These are phyloP conservation scores for Tuctoria greenei DNA, from an alignment of 176 grass and related monocot genomes.

Conservation along the genomic window DNA sequence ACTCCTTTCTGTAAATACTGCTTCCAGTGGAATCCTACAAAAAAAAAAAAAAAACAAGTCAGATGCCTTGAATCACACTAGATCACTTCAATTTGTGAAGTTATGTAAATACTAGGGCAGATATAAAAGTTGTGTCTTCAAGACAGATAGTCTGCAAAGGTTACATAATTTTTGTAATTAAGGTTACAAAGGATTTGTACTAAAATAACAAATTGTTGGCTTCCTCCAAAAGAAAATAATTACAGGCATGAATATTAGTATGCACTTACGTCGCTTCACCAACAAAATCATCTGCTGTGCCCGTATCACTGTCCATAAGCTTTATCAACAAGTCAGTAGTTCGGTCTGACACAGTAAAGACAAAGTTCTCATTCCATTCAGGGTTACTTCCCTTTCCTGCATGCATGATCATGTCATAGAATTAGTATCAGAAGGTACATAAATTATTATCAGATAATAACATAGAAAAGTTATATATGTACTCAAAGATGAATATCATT, in stretches of 20 bases:
- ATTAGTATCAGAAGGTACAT: not conserved
- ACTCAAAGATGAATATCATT: not conserved
- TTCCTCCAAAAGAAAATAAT: not conserved
- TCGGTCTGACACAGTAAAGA: constrained; percentile 68
- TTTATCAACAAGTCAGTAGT: constrained; percentile 67
- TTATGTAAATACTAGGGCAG: not conserved
- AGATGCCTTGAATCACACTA: not conserved
- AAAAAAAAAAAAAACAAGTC: not conserved
- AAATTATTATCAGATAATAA: not conserved
- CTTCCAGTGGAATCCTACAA: constrained; percentile 67
- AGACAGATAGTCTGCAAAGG: constrained; percentile 6
- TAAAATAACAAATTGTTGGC: not conserved
- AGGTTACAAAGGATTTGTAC: not conserved
- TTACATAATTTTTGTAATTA: not conserved
- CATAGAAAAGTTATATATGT: no score
- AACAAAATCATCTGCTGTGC: constrained; percentile 67
- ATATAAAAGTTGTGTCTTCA: constrained; percentile 14
- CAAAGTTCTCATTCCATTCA: constrained; percentile 95
- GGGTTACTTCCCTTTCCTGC: constrained; percentile 80
- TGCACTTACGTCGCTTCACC: constrained; percentile 77
- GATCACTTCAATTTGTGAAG: not conserved
- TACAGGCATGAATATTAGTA: constrained; percentile 4
- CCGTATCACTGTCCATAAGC: constrained; percentile 77
- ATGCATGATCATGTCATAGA: constrained; percentile 16
- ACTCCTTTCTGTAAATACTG: constrained; percentile 61